These are phyloP conservation scores for Caryopteris hybrid DNA, from an alignment of 305 asterid genomes.

Conservation along the genomic window DNA sequence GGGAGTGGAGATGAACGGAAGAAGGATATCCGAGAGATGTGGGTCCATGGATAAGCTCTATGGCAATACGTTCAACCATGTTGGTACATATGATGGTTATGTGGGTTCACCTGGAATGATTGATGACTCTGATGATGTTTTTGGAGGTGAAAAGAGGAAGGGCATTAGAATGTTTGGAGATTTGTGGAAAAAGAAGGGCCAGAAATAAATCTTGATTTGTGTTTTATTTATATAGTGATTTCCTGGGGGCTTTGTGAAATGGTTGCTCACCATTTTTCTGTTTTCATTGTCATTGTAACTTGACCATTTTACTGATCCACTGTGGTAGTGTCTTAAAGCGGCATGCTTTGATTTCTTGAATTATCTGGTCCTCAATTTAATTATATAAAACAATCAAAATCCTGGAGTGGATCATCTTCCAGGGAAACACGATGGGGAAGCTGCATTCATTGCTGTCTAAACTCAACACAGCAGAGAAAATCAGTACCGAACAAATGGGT, in stretches of 20 bases:
- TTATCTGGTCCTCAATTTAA: no score
- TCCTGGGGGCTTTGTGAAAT: slow-evolving; percentile 15
- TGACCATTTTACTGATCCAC: background rate
- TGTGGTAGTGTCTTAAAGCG: slow-evolving; percentile 9
- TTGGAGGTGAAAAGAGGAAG: slow-evolving; percentile 65
- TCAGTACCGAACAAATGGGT: no score
- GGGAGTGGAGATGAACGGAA: slow-evolving; percentile 63
- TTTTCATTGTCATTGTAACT: slow-evolving; percentile 11
- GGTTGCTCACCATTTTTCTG: slow-evolving; percentile 40
- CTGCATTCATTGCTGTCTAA: no score
- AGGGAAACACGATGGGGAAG: no score
- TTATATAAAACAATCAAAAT: no score
- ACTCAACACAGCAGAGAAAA: no score
- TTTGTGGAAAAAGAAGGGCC: slow-evolving; percentile 91
- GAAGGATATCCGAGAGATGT: slow-evolving; percentile 76
- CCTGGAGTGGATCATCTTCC: no score
- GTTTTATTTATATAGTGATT: background rate
- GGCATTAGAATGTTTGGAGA: slow-evolving; percentile 83
- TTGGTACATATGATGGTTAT: slow-evolving; percentile 44
- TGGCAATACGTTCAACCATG: slow-evolving; percentile 38
- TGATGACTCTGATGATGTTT: slow-evolving; percentile 54
- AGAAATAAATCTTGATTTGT: slow-evolving; percentile 35
- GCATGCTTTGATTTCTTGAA: background rate
- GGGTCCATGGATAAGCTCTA: slow-evolving; percentile 92
- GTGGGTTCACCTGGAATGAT: slow-evolving; percentile 61